Base-by-base conservation (phyloP, 805 yeast genomes). In the Candida succiphila region DNA sequence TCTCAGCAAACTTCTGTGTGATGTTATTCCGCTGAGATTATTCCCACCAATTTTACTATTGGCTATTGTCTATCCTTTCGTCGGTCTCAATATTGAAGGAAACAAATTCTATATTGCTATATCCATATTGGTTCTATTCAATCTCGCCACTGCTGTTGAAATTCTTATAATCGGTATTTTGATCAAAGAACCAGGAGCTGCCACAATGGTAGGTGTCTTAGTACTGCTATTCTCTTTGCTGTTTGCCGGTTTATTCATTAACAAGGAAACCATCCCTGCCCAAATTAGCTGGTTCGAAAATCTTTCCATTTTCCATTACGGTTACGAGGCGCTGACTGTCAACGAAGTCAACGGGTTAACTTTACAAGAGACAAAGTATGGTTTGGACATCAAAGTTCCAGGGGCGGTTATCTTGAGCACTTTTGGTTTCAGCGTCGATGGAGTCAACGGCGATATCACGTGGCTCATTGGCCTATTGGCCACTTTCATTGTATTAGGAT, bases 371-470 rank as follows among this genome's bases (percentile, higher is more conserved):
- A 78, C 75, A 52, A 92, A 92, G 58, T 89, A 80, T 49, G 98
- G 98, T 0, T 67, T 92, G 28, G 82, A 88, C 29, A 89, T 92
- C 46, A 95, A 87, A 56, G 94, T 92, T 13, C 98, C 98, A 0
- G 98, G 98, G 9, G 97, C 98, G 2, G 94, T 95, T 2, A 92
- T 92, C 36, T 67, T 92, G 45, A 83, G 94, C 44, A 86, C 97
- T 0, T 92, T 92, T 63, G 98, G 98, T 0, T 92, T 92, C 55
- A 72, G 84, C 43, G 89, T 85, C 12, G 74, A 77, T 17, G 92
- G 88, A 2, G 70, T 83, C 34, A 57, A 72, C 56, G 63, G 64
- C 24, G 97, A 92, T 53, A 66, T 79, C 20, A 52, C 66, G 23
- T 72, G 72, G 38, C 63, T 92, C 33, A 61, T 63, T 0, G 65